These are phyloP conservation scores for Trichoderma sp. DNA, from an alignment of 2,329 filamentous ascomycete species.

Conservation along the genomic window DNA sequence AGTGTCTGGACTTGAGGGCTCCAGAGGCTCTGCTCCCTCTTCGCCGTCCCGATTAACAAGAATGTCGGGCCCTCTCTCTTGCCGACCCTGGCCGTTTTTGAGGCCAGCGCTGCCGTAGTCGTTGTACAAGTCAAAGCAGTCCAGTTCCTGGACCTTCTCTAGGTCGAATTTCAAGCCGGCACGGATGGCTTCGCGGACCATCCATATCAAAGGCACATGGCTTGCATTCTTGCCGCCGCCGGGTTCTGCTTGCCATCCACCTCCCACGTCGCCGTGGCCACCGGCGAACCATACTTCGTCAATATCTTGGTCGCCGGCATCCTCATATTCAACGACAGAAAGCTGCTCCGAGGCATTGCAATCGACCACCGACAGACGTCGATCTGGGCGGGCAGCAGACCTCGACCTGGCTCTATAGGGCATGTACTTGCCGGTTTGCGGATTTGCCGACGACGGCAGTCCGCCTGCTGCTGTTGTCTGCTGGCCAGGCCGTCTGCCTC, in stretches of 20 bases:
- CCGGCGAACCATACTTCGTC: slow-evolving; percentile 80
- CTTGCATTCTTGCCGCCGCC: slow-evolving; percentile 60
- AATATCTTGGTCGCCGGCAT: slow-evolving; percentile 62
- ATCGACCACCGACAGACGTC: not conserved
- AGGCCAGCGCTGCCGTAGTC: not conserved
- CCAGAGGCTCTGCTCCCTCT: slow-evolving; percentile 20
- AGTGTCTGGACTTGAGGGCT: slow-evolving; percentile 23
- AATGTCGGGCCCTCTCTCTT: slow-evolving; percentile 25
- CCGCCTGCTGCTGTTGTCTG: slow-evolving; percentile 20
- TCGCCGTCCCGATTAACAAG: slow-evolving; percentile 17
- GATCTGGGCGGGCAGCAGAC: slow-evolving; percentile 32
- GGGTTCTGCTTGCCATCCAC: slow-evolving; percentile 63
- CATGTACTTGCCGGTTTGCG: slow-evolving; percentile 26
- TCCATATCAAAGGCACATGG: slow-evolving; percentile 67
- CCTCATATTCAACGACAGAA: slow-evolving; percentile 15
- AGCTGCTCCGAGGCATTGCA: slow-evolving; percentile 7
- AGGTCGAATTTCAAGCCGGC: slow-evolving; percentile 70
- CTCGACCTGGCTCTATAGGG: slow-evolving; percentile 43
- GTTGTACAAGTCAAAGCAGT: slow-evolving; percentile 43
- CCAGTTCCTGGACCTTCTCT: slow-evolving; percentile 63
- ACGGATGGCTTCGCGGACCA: slow-evolving; percentile 56
- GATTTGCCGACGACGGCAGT: slow-evolving; percentile 6
- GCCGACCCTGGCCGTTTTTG: not conserved
- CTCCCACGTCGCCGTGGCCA: slow-evolving; percentile 74
- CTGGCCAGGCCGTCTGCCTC: slow-evolving; percentile 14